Evolutionary conservation across 2,329 filamentous ascomycete genomes (phyloP).

Genomic region (Curvularia verruculosa): DNA sequence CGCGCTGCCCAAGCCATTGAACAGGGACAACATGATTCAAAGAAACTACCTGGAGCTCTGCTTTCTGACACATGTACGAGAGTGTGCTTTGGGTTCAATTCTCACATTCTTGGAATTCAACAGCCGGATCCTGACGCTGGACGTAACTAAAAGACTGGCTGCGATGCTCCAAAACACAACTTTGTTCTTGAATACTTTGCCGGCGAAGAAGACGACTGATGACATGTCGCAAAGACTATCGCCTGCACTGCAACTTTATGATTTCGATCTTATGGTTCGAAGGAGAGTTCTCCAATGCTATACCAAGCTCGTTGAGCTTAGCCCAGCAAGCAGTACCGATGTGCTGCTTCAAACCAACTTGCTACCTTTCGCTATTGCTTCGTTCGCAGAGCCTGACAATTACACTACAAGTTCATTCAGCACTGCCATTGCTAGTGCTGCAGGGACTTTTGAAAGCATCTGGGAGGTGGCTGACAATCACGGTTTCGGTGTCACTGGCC

Average conservation of each 20-base stretch:
- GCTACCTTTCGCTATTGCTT: slow-evolving; percentile 83
- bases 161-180: slow-evolving; percentile 95
- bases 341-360: slow-evolving; percentile 89
- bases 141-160: slow-evolving; percentile 90
- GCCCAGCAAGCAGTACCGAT: slow-evolving; percentile 83
- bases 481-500: slow-evolving; percentile 88
- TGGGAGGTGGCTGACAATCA: slow-evolving; percentile 97
- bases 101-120: slow-evolving; percentile 94
- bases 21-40: slow-evolving; percentile 86
- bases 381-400: slow-evolving; percentile 91
- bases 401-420: slow-evolving; percentile 85
- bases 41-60: slow-evolving; percentile 86
- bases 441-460: slow-evolving; percentile 87
- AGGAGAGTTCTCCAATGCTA: slow-evolving; percentile 94
- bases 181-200: slow-evolving; percentile 83
- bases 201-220: slow-evolving; percentile 81
- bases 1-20: slow-evolving; percentile 89
- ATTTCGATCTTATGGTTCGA: slow-evolving; percentile 91
- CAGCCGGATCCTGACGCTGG: slow-evolving; percentile 84
- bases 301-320: slow-evolving; percentile 85
- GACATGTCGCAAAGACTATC: slow-evolving; percentile 84
- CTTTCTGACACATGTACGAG: slow-evolving; percentile 90
- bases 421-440: slow-evolving; percentile 87
- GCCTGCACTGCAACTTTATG: slow-evolving; percentile 84
- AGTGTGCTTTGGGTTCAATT: slow-evolving; percentile 91